phyloP scores from a whole-genome alignment of 2,329 filamentous ascomycete species.

The Cytospora piceicola region DNA sequence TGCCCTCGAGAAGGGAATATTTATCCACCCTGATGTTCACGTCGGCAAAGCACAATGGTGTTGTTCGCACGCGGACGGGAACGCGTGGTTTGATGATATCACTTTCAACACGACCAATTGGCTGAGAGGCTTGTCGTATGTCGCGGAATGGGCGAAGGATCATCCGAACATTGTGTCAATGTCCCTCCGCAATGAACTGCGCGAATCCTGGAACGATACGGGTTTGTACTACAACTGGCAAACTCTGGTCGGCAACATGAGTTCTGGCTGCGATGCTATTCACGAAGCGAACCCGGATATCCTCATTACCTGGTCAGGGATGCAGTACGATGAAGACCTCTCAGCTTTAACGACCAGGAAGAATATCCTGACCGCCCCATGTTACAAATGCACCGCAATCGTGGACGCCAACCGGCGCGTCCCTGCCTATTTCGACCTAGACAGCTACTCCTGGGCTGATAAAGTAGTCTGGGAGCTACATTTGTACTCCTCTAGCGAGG shows the following conservation, averaged over 20 bases:
- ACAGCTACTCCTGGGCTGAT: slow-evolving; percentile 50
- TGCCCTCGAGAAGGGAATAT: slow-evolving; percentile 41
- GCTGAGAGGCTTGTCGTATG: slow-evolving; percentile 57
- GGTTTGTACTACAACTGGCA: slow-evolving; percentile 50
- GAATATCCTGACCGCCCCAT: slow-evolving; percentile 46
- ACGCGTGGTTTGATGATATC: slow-evolving; percentile 59
- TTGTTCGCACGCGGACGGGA: slow-evolving; percentile 54
- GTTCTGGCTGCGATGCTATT: slow-evolving; percentile 47
- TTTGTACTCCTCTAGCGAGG: slow-evolving; percentile 47
- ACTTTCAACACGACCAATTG: slow-evolving; percentile 58
- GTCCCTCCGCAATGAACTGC: slow-evolving; percentile 48
- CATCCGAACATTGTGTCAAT: slow-evolving; percentile 47
- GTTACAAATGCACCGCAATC: slow-evolving; percentile 48
- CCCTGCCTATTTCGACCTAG: slow-evolving; percentile 51
- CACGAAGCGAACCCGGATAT: slow-evolving; percentile 49
- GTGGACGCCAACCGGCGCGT: slow-evolving; percentile 48
- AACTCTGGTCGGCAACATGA: slow-evolving; percentile 49
- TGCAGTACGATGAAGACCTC: slow-evolving; percentile 53
- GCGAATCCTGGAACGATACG: slow-evolving; percentile 42
- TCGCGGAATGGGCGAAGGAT: slow-evolving; percentile 48
- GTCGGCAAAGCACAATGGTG: slow-evolving; percentile 49
- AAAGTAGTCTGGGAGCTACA: slow-evolving; percentile 53
- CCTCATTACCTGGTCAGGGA: slow-evolving; percentile 53
- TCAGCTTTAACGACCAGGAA: slow-evolving; percentile 46
- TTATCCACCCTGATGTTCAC: slow-evolving; percentile 47